Evolutionary conservation across 2,329 filamentous ascomycete species (phyloP), one percentile per base, ranked within the genome.

Genomic region (Ascochyta lentis): DNA sequence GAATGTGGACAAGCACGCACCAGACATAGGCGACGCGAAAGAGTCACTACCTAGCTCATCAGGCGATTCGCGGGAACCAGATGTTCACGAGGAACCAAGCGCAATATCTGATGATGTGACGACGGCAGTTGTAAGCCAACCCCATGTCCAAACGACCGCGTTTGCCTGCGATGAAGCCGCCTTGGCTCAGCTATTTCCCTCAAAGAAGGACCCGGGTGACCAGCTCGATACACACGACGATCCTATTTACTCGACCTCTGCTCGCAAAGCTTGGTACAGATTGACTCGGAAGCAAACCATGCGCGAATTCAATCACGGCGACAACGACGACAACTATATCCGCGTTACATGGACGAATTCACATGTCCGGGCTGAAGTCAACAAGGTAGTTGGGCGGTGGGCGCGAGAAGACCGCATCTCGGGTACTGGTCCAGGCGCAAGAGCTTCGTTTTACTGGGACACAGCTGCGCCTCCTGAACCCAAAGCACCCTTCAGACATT

Each of bases 231-330:
- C 67, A 1, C 65, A 67, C 26, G 67, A 71, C 15, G 68, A 72
- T 49, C 69, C 74, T 0, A 66, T 76, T 24, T 67, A 65, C 38
- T 68, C 74, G 0, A 76, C 69, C 4, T 68, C 70, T 10, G 63
- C 70, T 15, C 69, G 74, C 5, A 77, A 76, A 59, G 66, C 74
- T 8, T 77, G 76, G 76, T 77, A 77, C 51, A 67, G 74, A 10
- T 54, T 77, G 2, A 77, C 73, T 1, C 70, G 75, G 9, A 70
- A 69, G 40, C 68, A 77, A 49, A 77, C 74, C 5, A 63, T 77
- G 66, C 65, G 74, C 15, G 74, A 76, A 29, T 76, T 66, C 64
- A 74, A 76, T 40, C 69, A 50, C 31, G 73, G 71, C 6, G 66
- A 64, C 6, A 66, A 67, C 10, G 69, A 72, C 27, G 70, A 75